phyloP scores from a whole-genome alignment of 2,329 filamentous ascomycete genomes.

The Ceratocystis cubensis region DNA sequence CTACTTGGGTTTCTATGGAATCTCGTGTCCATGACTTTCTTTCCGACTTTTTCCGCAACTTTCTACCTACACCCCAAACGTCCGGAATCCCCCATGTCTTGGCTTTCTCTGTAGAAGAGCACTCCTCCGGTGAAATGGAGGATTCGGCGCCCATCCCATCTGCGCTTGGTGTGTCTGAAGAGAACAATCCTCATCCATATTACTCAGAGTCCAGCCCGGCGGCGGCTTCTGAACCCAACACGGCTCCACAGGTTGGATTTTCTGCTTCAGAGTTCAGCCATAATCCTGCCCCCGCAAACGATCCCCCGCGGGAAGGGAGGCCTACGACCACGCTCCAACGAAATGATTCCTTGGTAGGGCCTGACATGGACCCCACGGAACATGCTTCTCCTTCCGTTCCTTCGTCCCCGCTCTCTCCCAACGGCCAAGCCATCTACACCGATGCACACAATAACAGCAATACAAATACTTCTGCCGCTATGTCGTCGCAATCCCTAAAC shows the following conservation, averaged over 20 bases:
- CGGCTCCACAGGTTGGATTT: neutral
- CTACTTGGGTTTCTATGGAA: conserved; percentile 31
- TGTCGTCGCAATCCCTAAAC: neutral
- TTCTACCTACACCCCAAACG: conserved; percentile 10
- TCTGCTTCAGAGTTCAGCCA: neutral
- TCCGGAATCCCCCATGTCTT: neutral
- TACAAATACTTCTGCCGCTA: neutral
- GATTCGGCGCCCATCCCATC: neutral
- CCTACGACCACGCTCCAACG: neutral
- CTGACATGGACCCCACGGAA: neutral
- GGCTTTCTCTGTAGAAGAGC: neutral
- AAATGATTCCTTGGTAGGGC: neutral
- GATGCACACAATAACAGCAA: neutral
- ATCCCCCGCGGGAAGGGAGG: neutral
- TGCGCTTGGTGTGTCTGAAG: neutral
- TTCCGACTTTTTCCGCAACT: neutral
- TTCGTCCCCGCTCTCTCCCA: neutral
- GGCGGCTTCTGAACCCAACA: neutral
- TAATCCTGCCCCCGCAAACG: neutral
- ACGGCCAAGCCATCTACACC: neutral
- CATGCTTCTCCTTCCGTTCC: neutral
- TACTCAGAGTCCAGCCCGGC: neutral
- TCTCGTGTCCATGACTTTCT: neutral
- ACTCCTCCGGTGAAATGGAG: neutral
- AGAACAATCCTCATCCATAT: neutral